Evolutionary conservation across 192 early-diverging fungal species (phyloP).

Genomic region (Allomyces arbusculus): DNA sequence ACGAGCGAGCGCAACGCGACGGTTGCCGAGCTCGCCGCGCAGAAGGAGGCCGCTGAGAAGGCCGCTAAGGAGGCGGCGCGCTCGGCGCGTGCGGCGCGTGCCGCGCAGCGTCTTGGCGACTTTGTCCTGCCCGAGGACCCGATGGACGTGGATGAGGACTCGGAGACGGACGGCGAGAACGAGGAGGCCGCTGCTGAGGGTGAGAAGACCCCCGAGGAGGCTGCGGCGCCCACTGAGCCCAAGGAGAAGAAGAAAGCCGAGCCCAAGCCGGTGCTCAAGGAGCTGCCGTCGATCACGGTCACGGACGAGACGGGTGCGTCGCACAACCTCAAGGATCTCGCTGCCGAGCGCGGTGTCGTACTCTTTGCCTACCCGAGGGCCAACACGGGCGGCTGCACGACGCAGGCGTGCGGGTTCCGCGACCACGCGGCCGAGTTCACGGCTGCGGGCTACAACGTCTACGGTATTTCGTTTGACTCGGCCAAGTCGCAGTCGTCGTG

Average conservation of each 20-base stretch:
- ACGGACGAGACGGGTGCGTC: background rate
- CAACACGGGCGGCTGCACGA: slow-evolving; percentile 16
- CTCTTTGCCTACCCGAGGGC: slow-evolving; percentile 17
- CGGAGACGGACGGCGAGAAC: background rate
- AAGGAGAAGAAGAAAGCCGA: background rate
- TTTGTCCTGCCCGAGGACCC: slow-evolving; percentile 3
- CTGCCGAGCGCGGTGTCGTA: slow-evolving; percentile 5
- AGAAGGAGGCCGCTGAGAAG: slow-evolving; percentile 2
- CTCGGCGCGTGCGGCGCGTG: background rate
- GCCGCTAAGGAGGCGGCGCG: background rate
- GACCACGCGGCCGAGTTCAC: slow-evolving; percentile 9
- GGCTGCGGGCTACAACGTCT: slow-evolving; percentile 13
- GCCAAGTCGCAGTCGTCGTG: slow-evolving; percentile 5
- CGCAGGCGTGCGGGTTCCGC: slow-evolving; percentile 14
- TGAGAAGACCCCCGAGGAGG: background rate
- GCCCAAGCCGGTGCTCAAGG: background rate
- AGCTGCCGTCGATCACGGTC: background rate
- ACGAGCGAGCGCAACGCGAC: slow-evolving; percentile 4
- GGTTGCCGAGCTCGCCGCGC: slow-evolving; percentile 1
- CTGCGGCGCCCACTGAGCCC: background rate
- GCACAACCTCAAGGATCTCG: background rate
- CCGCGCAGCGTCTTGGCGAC: background rate
- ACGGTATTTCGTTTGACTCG: slow-evolving; percentile 11
- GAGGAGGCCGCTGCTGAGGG: background rate
- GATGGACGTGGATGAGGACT: slow-evolving; percentile 4